phyloP scores from a whole-genome alignment of 768 basidiomycete genomes.

The Leccinellum rugosiceps region DNA sequence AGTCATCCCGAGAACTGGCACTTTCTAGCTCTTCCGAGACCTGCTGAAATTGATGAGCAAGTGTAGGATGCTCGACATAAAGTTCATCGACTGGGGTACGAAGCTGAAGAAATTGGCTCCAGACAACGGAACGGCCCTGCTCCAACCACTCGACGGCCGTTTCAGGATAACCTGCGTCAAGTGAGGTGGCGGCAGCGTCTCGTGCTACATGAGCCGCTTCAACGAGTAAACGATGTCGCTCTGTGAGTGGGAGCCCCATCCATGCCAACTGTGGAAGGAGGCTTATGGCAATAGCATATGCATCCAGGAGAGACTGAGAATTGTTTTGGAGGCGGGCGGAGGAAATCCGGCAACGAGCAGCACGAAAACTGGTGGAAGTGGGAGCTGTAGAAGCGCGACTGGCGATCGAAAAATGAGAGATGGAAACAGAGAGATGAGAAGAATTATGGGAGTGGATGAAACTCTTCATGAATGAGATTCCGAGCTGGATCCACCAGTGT shows the following conservation, averaged over 20 bases:
- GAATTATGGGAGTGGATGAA: neutral
- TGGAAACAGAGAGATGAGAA: neutral
- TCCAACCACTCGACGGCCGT: neutral
- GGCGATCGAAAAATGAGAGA: neutral
- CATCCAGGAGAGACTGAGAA: neutral
- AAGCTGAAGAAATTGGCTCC: neutral
- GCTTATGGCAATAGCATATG: neutral
- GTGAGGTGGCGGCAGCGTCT: neutral
- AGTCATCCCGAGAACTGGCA: neutral
- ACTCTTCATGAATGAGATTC: neutral
- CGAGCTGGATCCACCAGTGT: neutral
- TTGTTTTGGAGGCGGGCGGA: too few species aligned
- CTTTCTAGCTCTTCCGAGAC: neutral
- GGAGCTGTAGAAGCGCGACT: neutral
- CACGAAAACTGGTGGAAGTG: neutral
- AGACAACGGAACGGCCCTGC: neutral
- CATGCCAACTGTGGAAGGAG: neutral
- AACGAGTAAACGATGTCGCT: neutral
- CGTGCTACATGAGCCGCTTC: neutral
- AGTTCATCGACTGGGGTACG: neutral
- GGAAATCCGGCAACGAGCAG: neutral
- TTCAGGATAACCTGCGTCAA: neutral
- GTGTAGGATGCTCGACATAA: neutral
- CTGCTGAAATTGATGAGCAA: neutral
- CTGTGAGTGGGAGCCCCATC: neutral